These are phyloP conservation scores for Mallotus japonicus DNA, from an alignment of 441 rosid genomes.

Conservation along the genomic window DNA sequence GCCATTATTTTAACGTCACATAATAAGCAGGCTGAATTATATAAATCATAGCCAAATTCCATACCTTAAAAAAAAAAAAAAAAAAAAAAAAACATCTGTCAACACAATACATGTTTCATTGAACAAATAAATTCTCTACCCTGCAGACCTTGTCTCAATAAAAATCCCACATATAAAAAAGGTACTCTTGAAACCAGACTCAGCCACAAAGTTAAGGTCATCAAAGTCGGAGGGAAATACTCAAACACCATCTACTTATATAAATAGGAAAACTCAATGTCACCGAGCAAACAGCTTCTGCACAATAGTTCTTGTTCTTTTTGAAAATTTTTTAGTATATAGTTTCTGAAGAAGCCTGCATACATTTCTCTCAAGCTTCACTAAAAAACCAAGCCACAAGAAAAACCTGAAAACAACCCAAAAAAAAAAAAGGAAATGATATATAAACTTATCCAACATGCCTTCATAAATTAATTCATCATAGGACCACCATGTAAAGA, in stretches of 20 bases:
- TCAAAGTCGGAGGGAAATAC: background rate
- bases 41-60: conserved; percentile 10
- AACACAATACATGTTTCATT: conserved; percentile 6
- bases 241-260: conserved; percentile 20
- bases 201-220: conserved; percentile 9
- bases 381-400: conserved; percentile 46
- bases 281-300: conserved; percentile 38
- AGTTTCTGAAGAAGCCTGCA: conserved; percentile 39
- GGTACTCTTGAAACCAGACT: conserved; percentile 15
- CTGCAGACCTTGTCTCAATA: conserved; percentile 13
- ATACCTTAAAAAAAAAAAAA: conserved; percentile 11
- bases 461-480: background rate
- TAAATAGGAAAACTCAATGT: conserved; percentile 26
- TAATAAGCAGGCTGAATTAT: background rate
- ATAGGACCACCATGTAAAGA: background rate
- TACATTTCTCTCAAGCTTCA: conserved; percentile 49
- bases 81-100: background rate
- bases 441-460: background rate
- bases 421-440: background rate
- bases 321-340: conserved; percentile 23
- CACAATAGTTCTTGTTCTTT: conserved; percentile 37
- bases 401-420: conserved; percentile 41
- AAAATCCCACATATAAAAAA: conserved; percentile 12
- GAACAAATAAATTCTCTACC: conserved; percentile 12
- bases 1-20: background rate